A percentile compares a stretch with the other conserved stretches of the same genome.
Conservation (phyloP, 805 yeast species). For the Debaryomyces maramus region DNA sequence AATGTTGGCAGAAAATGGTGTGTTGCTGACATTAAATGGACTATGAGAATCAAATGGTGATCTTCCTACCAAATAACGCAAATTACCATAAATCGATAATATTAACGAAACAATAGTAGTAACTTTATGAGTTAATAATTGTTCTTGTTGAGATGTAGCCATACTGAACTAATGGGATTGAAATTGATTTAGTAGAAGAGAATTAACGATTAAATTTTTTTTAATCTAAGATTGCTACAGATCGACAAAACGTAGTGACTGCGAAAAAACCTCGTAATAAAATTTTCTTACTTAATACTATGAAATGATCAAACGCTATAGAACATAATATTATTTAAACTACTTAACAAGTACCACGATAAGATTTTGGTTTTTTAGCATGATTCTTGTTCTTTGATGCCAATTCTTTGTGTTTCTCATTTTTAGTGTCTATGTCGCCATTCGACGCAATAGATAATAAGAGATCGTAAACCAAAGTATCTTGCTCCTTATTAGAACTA, state of each 20-base stretch:
- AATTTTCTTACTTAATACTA: neutral
- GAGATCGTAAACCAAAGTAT: conserved; percentile 46
- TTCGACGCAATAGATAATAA: conserved; percentile 56
- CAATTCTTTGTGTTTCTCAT: conserved; percentile 18
- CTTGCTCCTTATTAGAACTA: conserved; percentile 20
- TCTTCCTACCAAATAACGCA: conserved; percentile 58
- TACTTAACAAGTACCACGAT: conserved; percentile 37
- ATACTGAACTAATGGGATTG: neutral
- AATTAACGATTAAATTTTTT: neutral
- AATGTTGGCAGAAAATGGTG: conserved; percentile 69
- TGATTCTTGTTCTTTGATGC: conserved; percentile 22
- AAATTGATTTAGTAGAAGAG: neutral
- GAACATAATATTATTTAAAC: too few relatives aligned
- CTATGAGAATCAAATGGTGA: conserved; percentile 46
- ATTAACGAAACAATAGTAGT: conserved; percentile 54
- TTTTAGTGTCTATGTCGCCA: conserved; percentile 45
- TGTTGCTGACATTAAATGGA: conserved; percentile 54
- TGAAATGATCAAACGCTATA: neutral
- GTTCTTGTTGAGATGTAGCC: conserved; percentile 1
- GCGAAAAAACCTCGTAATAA: neutral
- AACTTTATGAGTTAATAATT: conserved; percentile 35
- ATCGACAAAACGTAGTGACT: neutral
- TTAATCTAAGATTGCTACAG: neutral
- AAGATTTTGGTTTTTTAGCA: conserved; percentile 27
- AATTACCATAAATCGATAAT: conserved; percentile 55